Base-by-base conservation (phyloP, 768 basidiomycete species). In the Psilocybe cubensis region DNA sequence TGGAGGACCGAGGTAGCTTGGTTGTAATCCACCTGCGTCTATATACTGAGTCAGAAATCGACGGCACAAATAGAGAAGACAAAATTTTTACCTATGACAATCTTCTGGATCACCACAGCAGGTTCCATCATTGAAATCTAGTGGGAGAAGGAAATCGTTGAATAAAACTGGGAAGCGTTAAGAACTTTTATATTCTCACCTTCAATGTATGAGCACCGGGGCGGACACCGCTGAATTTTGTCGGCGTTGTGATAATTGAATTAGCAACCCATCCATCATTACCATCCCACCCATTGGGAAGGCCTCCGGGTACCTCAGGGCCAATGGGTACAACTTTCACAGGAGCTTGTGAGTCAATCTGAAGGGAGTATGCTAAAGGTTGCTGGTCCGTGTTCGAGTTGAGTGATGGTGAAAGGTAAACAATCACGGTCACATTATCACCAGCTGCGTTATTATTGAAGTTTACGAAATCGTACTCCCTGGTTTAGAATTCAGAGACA, bases 381-480 rank as follows among this genome's bases (percentile, higher is more conserved):
- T 81, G 75, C 53, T 80, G 73, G 25, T 69, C 67, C 2, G 79
- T 83, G 35, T 79, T 72, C 4, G 78, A 74, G 63, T 87, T 88
- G 48, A 83, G 68, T 0, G 83, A 80, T 0, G 85, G 83, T 0
- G 84, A 77, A 33, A 84, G 74, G 48, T 73, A 72, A 9, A 81
- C 73, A 3, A 76, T 81, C 25, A 82, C 74, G 9, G 76, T 80
- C 21, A 83, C 63, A 56, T 82, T 86, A 14, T 78, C 77, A 42
- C 68, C 64, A 7, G 46, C 27, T 43, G 65, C 55, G 18, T 77
- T 64, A 23, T 78, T 79, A 71, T 83, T 79, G 77, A 87, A 86
- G 55, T 73, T 82, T 70, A 73, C 83, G 68, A 89, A 86, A 68
- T 86, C 84, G 68, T 89, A 90, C 68, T 85, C 82, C 50, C 84